Conservation (phyloP, 2,329 filamentous ascomycete genomes). For the Pseudohalonectria lignicola region DNA sequence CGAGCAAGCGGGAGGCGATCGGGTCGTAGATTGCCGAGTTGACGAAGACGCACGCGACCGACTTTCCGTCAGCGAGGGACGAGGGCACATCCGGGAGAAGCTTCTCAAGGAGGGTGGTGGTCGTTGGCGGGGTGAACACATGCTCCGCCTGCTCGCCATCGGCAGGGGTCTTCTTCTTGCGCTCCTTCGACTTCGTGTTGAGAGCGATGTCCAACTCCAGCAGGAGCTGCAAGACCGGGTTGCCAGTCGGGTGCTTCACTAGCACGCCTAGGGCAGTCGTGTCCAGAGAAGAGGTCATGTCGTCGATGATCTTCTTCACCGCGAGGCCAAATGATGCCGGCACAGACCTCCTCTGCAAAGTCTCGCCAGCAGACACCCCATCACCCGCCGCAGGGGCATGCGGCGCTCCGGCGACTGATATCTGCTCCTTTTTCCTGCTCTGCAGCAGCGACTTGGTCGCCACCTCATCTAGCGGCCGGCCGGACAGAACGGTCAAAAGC, state of each 20-base stretch:
- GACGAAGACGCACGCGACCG: conserved; percentile 66
- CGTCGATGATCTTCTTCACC: conserved; percentile 69
- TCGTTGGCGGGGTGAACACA: no score
- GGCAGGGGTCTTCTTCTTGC: conserved; percentile 22
- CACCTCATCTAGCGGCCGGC: conserved; percentile 62
- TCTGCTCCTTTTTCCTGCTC: conserved; percentile 85
- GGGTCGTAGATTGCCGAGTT: conserved; percentile 81
- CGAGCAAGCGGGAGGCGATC: conserved; percentile 80
- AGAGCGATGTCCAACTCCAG: conserved; percentile 75
- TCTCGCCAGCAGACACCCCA: background rate
- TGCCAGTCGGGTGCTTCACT: conserved; percentile 81
- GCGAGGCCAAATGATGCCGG: conserved; percentile 70
- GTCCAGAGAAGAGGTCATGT: conserved; percentile 65
- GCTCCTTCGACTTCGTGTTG: conserved; percentile 56
- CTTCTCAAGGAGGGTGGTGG: conserved; percentile 56
- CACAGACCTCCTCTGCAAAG: conserved; percentile 43
- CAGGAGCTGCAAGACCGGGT: conserved; percentile 84
- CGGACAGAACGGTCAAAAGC: conserved; percentile 74
- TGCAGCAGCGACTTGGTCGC: conserved; percentile 66
- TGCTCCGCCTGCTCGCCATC: conserved; percentile 9
- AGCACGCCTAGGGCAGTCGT: conserved; percentile 71
- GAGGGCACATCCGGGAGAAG: conserved; percentile 67
- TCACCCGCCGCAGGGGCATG: conserved; percentile 35
- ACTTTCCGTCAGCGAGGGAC: conserved; percentile 59
- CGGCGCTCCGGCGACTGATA: conserved; percentile 49